These are phyloP conservation scores for Geoglossum cookeanum DNA, from an alignment of 2,329 filamentous ascomycete genomes.

Conservation along the genomic window DNA sequence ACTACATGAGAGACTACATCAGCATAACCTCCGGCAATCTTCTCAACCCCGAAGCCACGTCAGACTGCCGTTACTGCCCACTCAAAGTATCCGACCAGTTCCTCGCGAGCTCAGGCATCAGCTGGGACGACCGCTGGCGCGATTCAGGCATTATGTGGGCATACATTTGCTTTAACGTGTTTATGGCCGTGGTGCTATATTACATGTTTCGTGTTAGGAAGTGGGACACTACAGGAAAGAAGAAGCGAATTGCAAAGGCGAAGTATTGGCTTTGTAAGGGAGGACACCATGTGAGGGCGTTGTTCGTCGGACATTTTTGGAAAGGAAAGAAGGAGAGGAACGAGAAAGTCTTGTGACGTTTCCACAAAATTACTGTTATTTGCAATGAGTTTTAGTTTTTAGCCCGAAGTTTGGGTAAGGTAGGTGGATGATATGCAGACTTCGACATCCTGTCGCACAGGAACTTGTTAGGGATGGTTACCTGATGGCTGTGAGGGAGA, in stretches of 20 bases:
- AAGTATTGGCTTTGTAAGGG: neutral
- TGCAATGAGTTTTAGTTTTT: too few species aligned
- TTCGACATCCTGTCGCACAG: too few species aligned
- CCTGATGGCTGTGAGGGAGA: too few species aligned
- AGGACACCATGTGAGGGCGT: neutral
- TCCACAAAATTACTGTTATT: too few species aligned
- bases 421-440: too few species aligned
- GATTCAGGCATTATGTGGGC: conserved; percentile 54
- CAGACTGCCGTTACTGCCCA: conserved; percentile 30
- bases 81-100: conserved; percentile 28
- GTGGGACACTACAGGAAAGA: conserved; percentile 9
- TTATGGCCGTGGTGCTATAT: conserved; percentile 38
- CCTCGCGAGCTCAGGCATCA: conserved; percentile 23
- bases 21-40: conserved; percentile 22
- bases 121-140: conserved; percentile 37
- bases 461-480: too few species aligned
- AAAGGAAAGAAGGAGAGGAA: neutral
- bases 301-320: neutral
- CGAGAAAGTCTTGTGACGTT: neutral
- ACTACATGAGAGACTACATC: conserved; percentile 26
- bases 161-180: conserved; percentile 45
- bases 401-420: too few species aligned
- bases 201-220: conserved; percentile 38
- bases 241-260: neutral
- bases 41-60: conserved; percentile 24